Evolutionary conservation across 495 filamentous ascomycete species (phyloP).

Genomic region (Penicillium mononematosum): DNA sequence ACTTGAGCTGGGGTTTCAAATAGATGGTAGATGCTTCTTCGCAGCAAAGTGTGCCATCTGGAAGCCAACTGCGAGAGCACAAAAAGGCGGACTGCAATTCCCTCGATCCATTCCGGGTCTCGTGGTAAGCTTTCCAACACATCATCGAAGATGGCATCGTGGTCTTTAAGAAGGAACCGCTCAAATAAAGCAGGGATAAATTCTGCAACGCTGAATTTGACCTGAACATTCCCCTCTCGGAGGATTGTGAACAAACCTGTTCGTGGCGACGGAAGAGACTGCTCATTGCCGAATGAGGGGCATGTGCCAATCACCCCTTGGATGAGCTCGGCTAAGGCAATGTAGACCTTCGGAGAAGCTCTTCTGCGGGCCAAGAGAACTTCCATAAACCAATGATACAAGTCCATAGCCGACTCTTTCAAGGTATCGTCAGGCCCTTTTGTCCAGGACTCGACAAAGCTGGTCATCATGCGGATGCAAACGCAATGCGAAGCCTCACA

Average conservation of each 20-base stretch:
- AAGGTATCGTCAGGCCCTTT: slow-evolving; percentile 53
- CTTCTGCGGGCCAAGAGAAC: slow-evolving; percentile 59
- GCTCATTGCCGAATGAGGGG: slow-evolving; percentile 57
- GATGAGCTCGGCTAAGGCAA: slow-evolving; percentile 63
- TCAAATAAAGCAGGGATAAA: slow-evolving; percentile 73
- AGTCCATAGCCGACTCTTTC: slow-evolving; percentile 59
- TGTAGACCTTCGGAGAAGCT: slow-evolving; percentile 66
- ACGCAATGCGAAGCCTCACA: slow-evolving; percentile 74
- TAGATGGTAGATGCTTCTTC: slow-evolving; percentile 84
- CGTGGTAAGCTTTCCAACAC: slow-evolving; percentile 69
- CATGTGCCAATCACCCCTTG: slow-evolving; percentile 63
- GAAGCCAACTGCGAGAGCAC: slow-evolving; percentile 73
- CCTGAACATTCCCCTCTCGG: slow-evolving; percentile 60
- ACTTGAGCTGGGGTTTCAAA: slow-evolving; percentile 82
- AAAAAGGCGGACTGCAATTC: slow-evolving; percentile 79
- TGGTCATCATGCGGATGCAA: slow-evolving; percentile 68
- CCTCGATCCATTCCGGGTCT: slow-evolving; percentile 69
- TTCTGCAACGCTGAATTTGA: slow-evolving; percentile 72
- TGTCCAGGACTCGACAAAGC: slow-evolving; percentile 64
- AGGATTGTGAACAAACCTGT: slow-evolving; percentile 75
- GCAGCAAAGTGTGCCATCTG: slow-evolving; percentile 74
- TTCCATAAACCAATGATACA: slow-evolving; percentile 80
- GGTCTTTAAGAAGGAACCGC: slow-evolving; percentile 71
- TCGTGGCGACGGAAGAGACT: slow-evolving; percentile 62
- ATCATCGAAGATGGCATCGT: slow-evolving; percentile 79